Conservation (phyloP, 306 rosid species). For the Cucumis sativus region Cucumber_9930_V3 NC_026659.2:24350001-24350500, state of each 20-base stretch:
- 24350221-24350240: background rate
- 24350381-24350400: conserved; percentile 83
- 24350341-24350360: conserved; percentile 95
- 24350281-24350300: background rate
- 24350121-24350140: conserved; percentile 87
- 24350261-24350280: background rate
- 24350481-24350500: background rate
- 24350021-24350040: background rate
- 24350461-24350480: background rate
- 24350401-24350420: conserved; percentile 14
- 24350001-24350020: background rate
- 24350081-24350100: conserved; percentile 48
- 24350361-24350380: conserved; percentile 91
- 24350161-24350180: background rate
- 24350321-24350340: conserved; percentile 61
- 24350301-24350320: background rate
- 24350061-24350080: background rate
- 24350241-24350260: background rate
- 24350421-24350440: background rate
- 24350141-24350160: conserved; percentile 33
- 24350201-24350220: background rate
- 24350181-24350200: background rate
- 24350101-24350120: conserved; percentile 69
- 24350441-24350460: background rate
- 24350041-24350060: background rate